A percentile compares a stretch with the other conserved stretches of the same genome.
phyloP scores from a whole-genome alignment of 1,284 basidiomycete genomes.

The Spongiforma sp. region DNA sequence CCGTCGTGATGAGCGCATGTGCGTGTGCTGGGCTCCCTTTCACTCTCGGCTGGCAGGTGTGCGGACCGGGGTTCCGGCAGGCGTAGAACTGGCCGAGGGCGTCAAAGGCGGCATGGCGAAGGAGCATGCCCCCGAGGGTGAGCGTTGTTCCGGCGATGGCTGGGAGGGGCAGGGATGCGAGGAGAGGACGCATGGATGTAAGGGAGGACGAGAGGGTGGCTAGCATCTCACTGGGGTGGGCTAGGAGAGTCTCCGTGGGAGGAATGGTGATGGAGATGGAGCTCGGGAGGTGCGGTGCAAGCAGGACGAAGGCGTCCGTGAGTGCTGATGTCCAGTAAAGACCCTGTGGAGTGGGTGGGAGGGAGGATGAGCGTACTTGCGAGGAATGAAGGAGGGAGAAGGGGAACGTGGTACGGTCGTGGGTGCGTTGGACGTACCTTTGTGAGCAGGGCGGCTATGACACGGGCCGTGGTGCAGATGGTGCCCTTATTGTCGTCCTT shows the following conservation, averaged over 20 bases:
- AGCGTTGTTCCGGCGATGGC: conserved; percentile 20
- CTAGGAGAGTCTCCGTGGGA: background rate
- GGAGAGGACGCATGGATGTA: too few species aligned
- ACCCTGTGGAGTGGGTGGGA: conserved; percentile 15
- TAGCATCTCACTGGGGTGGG: too few species aligned
- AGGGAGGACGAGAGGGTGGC: background rate
- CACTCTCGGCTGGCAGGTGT: conserved; percentile 5
- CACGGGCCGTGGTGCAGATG: conserved; percentile 8
- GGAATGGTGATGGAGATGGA: conserved; percentile 1
- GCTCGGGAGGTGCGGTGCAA: conserved; percentile 12
- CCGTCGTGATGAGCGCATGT: conserved; percentile 35
- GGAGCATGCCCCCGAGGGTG: conserved; percentile 20
- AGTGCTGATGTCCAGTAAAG: conserved; percentile 28
- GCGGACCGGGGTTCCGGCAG: conserved; percentile 16
- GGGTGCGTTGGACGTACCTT: conserved; percentile 17
- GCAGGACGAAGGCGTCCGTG: conserved; percentile 14
- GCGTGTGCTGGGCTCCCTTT: conserved; percentile 3
- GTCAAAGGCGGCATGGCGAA: conserved; percentile 26
- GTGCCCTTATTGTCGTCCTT: conserved; percentile 2
- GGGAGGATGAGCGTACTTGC: background rate
- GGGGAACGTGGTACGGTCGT: background rate
- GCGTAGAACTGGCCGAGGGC: conserved; percentile 34
- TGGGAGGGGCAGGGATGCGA: conserved; percentile 1
- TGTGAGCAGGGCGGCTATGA: conserved; percentile 11
- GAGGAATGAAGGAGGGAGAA: background rate